phyloP scores from a whole-genome alignment of 2,329 filamentous ascomycete genomes.

The Fusarium nisikadoi region DNA sequence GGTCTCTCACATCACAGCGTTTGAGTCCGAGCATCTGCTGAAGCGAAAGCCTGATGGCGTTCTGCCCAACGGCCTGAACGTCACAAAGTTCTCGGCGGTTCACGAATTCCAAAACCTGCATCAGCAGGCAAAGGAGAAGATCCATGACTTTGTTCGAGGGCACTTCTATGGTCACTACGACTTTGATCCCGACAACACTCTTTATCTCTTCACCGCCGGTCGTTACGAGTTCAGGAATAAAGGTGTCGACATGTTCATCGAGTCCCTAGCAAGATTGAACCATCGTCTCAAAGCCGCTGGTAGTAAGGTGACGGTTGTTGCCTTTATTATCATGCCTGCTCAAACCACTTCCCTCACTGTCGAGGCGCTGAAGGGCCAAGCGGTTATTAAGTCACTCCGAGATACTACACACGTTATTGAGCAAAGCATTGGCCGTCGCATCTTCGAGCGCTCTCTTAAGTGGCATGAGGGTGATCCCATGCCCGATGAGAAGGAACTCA shows the following conservation, averaged over 20 bases:
- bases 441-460: slow-evolving; percentile 92
- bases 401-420: slow-evolving; percentile 95
- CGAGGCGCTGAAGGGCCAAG: slow-evolving; percentile 94
- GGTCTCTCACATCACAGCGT: slow-evolving; percentile 97
- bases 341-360: slow-evolving; percentile 95
- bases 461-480: slow-evolving; percentile 96
- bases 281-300: slow-evolving; percentile 86
- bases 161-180: slow-evolving; percentile 99
- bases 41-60: slow-evolving; percentile 98
- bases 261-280: slow-evolving; percentile 93
- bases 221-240: slow-evolving; percentile 99
- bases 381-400: slow-evolving; percentile 93
- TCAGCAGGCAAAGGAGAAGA: slow-evolving; percentile 96
- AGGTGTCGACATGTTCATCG: slow-evolving; percentile 99
- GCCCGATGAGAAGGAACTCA: slow-evolving; percentile 96
- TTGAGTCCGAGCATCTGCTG: slow-evolving; percentile 95
- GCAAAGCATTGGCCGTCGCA: slow-evolving; percentile 87
- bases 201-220: slow-evolving; percentile 97
- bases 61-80: slow-evolving; percentile 94
- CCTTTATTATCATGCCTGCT: slow-evolving; percentile 98
- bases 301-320: slow-evolving; percentile 93
- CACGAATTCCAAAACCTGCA: slow-evolving; percentile 99
- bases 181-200: slow-evolving; percentile 94
- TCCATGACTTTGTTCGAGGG: slow-evolving; percentile 96
- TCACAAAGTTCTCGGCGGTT: slow-evolving; percentile 95